Base-by-base conservation (phyloP, 352 stramenopile genomes). In the Globisporangium iwayamae region DNA sequence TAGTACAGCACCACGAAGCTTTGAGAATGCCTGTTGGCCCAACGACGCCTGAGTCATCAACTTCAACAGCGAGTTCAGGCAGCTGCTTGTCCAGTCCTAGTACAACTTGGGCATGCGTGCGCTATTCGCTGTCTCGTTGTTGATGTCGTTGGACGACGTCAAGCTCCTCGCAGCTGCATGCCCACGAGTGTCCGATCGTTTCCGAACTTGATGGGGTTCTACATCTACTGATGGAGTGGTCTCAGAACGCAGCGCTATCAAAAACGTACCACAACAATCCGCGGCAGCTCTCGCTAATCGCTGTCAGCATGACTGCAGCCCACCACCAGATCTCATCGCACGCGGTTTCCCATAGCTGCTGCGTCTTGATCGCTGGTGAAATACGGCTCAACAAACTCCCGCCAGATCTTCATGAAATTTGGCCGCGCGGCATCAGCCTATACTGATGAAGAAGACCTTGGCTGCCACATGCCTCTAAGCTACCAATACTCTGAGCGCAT, bases 1-100 rank as follows among this genome's bases (percentile, higher is more conserved):
- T 1, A 28, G 25, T 2, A 28, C 25, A 28, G 25, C 25, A 28
- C 1, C 25, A 3, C 32, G 22, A 2, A 20, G 38, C 18, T 60
- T 65, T 8, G 25, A 28, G 25, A 8, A 8, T 18, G 16, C 28
- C 8, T 18, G 41, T 22, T 65, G 51, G 48, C 13, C 11, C 16
- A 28, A 65, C 16, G 50, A 34, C 20, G 48, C 16, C 7, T 65
- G 50, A 50, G 0, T 45, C 18, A 30, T 39, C 36, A 65, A 65
- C 60, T 14, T 66, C 7, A 38, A 45, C 6, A 66, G 28, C 36
- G 60, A 66, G 51, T 46, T 66, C 51, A 66, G 48, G 52, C 39
- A 60, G 52, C 9, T 66, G 28, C 55, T 66, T 30, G 46, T 60
- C 8, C 60, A 56, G 41, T 46, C 30, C 3, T 66, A 52, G 60